A percentile compares a stretch with the other conserved stretches of the same genome.
phyloP scores from a whole-genome alignment of 2,329 filamentous ascomycete species.

The Colletotrichum theobromicola region DNA sequence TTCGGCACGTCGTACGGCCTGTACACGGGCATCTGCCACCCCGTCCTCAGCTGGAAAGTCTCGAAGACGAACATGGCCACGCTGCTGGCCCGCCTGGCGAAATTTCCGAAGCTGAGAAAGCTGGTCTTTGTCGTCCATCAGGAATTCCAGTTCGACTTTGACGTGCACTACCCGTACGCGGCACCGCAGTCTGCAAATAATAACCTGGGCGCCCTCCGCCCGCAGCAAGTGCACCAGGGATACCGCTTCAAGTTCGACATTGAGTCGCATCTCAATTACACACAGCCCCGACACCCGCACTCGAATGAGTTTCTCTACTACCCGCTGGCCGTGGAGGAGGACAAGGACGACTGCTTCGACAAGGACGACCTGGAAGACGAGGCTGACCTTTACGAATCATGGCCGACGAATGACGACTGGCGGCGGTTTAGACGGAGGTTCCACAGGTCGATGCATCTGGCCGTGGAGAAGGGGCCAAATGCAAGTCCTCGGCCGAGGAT shows the following conservation, averaged over 20 bases:
- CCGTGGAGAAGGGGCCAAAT: slow-evolving; percentile 35
- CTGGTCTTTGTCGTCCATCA: slow-evolving; percentile 53
- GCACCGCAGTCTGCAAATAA: background rate
- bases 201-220: slow-evolving; percentile 27
- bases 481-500: background rate
- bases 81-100: slow-evolving; percentile 44
- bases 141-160: slow-evolving; percentile 51
- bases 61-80: slow-evolving; percentile 48
- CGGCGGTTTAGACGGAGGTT: slow-evolving; percentile 39
- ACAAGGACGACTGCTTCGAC: slow-evolving; percentile 28
- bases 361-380: slow-evolving; percentile 25
- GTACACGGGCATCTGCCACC: slow-evolving; percentile 49
- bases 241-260: slow-evolving; percentile 54
- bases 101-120: slow-evolving; percentile 43
- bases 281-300: slow-evolving; percentile 46
- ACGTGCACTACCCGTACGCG: slow-evolving; percentile 31
- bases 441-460: slow-evolving; percentile 32
- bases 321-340: slow-evolving; percentile 35
- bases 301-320: slow-evolving; percentile 44
- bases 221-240: slow-evolving; percentile 47
- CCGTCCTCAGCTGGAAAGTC: slow-evolving; percentile 48
- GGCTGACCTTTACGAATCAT: slow-evolving; percentile 38
- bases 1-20: slow-evolving; percentile 53
- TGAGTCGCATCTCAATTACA: slow-evolving; percentile 49
- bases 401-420: slow-evolving; percentile 47